Conservation (phyloP, 345 rosid species). For the Ceriops decandra region DNA sequence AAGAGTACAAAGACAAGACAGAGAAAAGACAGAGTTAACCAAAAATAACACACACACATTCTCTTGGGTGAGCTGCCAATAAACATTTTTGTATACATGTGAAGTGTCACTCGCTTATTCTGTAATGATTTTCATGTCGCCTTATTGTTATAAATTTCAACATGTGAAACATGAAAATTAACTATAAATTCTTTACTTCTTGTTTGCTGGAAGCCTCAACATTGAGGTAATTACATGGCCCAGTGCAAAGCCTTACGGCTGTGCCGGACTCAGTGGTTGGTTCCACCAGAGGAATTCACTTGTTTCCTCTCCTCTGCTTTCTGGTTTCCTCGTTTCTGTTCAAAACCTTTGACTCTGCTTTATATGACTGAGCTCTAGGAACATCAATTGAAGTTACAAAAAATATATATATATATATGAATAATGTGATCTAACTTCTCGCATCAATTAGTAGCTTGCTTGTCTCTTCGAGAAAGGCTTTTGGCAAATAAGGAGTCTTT, state of each 20-base stretch:
- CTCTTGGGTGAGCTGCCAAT: constrained; percentile 5
- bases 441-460: constrained; percentile 34
- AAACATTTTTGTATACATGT: constrained; percentile 17
- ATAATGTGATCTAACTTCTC: constrained; percentile 19
- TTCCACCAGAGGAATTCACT: constrained; percentile 25
- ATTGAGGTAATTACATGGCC: constrained; percentile 44
- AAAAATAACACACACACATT: background rate
- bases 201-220: constrained; percentile 19
- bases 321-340: constrained; percentile 38
- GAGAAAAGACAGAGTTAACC: background rate
- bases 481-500: constrained; percentile 89
- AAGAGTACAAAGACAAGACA: too few species aligned
- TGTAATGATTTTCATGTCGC: constrained; percentile 54
- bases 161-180: constrained; percentile 18
- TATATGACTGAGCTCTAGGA: constrained; percentile 27
- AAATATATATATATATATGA: constrained; percentile 9
- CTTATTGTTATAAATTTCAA: constrained; percentile 28
- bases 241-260: constrained; percentile 53
- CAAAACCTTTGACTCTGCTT: constrained; percentile 26
- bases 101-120: constrained; percentile 41
- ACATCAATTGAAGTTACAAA: constrained; percentile 24
- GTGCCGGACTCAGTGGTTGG: constrained; percentile 36
- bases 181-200: constrained; percentile 32
- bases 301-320: constrained; percentile 34
- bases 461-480: constrained; percentile 79